A percentile compares a stretch with the other conserved stretches of the same genome.
These are phyloP conservation scores for Talaromyces sp. DNA, from an alignment of 2,329 filamentous ascomycete species.

Conservation along the genomic window DNA sequence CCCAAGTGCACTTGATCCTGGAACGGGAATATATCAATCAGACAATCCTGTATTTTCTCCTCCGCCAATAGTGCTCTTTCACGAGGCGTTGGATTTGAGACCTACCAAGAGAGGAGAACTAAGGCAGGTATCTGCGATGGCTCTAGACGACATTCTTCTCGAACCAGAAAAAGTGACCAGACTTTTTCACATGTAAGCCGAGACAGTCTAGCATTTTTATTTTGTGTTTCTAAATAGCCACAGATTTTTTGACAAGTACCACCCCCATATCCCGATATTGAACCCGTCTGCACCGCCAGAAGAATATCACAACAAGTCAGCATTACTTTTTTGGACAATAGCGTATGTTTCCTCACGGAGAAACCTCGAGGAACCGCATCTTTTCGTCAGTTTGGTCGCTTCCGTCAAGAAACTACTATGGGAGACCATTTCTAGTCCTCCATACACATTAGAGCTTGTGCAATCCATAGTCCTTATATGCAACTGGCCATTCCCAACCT, in stretches of 20 bases:
- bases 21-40: background rate
- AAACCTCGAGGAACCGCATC: conserved; percentile 15
- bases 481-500: conserved; percentile 26
- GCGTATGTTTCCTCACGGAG: conserved; percentile 19
- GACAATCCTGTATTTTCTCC: background rate
- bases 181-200: conserved; percentile 12
- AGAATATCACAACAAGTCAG: conserved; percentile 14
- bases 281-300: conserved; percentile 9
- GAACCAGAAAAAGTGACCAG: background rate
- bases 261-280: conserved; percentile 11
- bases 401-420: conserved; percentile 19
- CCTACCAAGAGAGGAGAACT: too few species aligned
- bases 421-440: conserved; percentile 21
- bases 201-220: background rate
- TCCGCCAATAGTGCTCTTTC: background rate
- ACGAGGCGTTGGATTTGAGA: background rate
- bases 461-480: conserved; percentile 24
- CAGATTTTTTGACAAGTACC: conserved; percentile 15
- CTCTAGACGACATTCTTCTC: conserved; percentile 1
- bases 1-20: background rate
- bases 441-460: conserved; percentile 22
- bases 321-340: conserved; percentile 21
- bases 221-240: background rate
- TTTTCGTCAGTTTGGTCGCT: conserved; percentile 12
- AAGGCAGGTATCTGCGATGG: background rate